Evolutionary conservation across 2,329 filamentous ascomycete genomes (phyloP), one percentile per base, ranked within the genome.

Genomic region (Periconia sp.): DNA sequence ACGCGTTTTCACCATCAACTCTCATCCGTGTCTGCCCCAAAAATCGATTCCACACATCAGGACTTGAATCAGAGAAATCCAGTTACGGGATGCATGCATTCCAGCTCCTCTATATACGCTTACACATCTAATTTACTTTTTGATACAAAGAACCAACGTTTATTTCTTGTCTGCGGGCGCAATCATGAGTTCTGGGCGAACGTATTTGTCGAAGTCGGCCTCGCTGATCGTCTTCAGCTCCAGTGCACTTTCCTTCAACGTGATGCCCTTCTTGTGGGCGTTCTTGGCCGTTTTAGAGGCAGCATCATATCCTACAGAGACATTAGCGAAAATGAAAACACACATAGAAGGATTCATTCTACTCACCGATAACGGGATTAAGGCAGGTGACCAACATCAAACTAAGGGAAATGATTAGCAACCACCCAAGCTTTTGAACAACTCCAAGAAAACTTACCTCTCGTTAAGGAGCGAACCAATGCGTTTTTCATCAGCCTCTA

Each of bases 311-410:
- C 67, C 65, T 56, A 61, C 58, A 47, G 62, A 56, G 50, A 57
- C 58, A 56, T 68, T 10, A 57, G 52, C 27, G 14, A 43, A n/a
- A 8, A 37, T 23, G 2, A 23, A 23, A 1, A 77, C n/a, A 8
- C 23, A 27, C 23, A 8, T 27, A 27, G 8, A 27, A 27, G 3
- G 23, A 27, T 27, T 27, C 2, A 37, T 14, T 6, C 9, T n/a
- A 47, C 54, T 97, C 96, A 56, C 92, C 93, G 72, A 97, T 97
- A 77, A 96, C 91, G 64, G 92, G 92, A 83, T 97, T 97, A 59
- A 97, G 83, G 82, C 93, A 97, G 61, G 94, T 99, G 35, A 97
- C 94, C 62, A 97, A 85, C 94, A 99, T 99, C 68, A 99, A 84
- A 72, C 91, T 96, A 63, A 19, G 27, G 17, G 10, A 13, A 11